Conservation (phyloP, 495 filamentous ascomycete genomes). For the Margaritispora aquatica region DNA sequence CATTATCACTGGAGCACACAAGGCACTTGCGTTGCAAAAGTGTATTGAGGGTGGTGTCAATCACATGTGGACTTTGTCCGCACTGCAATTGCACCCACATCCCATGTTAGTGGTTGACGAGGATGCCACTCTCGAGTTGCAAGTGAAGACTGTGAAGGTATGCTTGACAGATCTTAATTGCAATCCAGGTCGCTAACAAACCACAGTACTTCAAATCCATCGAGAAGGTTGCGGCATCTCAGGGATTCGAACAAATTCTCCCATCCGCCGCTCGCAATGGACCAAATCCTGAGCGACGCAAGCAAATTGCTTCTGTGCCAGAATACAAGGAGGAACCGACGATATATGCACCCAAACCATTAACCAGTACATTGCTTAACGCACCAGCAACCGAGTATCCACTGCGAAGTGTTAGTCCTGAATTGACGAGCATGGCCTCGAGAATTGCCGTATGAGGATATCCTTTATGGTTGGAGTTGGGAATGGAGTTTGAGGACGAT, state of each 20-base stretch:
- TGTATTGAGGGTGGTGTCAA: constrained; percentile 79
- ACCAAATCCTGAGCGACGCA: constrained; percentile 3
- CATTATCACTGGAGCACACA: constrained; percentile 74
- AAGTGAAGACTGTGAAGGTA: constrained; percentile 82
- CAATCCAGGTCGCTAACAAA: background rate
- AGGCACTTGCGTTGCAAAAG: constrained; percentile 72
- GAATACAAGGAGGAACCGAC: constrained; percentile 34
- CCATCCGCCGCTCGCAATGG: constrained; percentile 40
- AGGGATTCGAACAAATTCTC: constrained; percentile 54
- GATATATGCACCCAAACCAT: constrained; percentile 32
- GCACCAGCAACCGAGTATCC: constrained; percentile 44
- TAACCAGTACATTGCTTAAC: constrained; percentile 36
- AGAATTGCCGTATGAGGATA: constrained; percentile 17
- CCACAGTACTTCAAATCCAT: constrained; percentile 62
- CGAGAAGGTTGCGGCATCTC: constrained; percentile 48
- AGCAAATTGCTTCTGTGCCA: constrained; percentile 9
- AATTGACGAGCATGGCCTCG: constrained; percentile 57
- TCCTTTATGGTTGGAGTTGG: too few relatives aligned
- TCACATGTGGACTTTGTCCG: constrained; percentile 85
- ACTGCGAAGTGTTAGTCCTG: constrained; percentile 41
- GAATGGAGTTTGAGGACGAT: too few relatives aligned
- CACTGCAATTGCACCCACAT: constrained; percentile 72
- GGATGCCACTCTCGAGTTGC: constrained; percentile 75
- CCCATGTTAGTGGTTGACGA: constrained; percentile 79
- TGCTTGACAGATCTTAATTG: background rate